phyloP scores from a whole-genome alignment of 306 rosid species.

The Chamaecrista fasciculata region DNA sequence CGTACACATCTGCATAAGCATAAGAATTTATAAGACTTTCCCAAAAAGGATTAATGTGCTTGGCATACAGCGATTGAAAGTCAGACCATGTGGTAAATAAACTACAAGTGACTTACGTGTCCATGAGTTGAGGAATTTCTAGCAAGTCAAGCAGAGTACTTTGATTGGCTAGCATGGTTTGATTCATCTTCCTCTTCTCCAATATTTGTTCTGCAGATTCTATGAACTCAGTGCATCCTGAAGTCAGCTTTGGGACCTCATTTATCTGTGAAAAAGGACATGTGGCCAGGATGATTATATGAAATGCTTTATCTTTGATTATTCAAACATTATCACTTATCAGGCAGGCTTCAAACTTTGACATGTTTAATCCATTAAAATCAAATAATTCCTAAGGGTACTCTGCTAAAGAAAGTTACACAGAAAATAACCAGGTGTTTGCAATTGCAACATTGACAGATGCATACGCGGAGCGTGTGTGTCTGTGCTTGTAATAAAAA shows the following conservation, averaged over 20 bases:
- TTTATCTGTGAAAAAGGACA: conserved; percentile 30
- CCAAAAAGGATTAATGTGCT: background rate
- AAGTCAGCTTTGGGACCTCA: conserved; percentile 51
- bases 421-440: background rate
- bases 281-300: conserved; percentile 20
- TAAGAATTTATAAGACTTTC: background rate
- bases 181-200: conserved; percentile 98
- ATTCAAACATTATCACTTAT: background rate
- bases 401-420: background rate
- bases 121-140: conserved; percentile 21
- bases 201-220: conserved; percentile 85
- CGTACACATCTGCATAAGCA: conserved; percentile 75
- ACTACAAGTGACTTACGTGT: background rate
- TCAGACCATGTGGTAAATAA: background rate
- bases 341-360: background rate
- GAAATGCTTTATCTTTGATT: background rate
- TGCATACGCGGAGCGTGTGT: too few relatives aligned
- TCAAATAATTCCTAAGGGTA: background rate
- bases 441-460: background rate
- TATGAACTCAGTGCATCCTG: conserved; percentile 86
- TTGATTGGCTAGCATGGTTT: conserved; percentile 86
- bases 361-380: background rate
- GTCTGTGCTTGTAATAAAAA: background rate
- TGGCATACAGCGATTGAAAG: background rate
- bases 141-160: conserved; percentile 97